phyloP scores from a whole-genome alignment of 257 asterid genomes.

The Henckelia pumila region DNA sequence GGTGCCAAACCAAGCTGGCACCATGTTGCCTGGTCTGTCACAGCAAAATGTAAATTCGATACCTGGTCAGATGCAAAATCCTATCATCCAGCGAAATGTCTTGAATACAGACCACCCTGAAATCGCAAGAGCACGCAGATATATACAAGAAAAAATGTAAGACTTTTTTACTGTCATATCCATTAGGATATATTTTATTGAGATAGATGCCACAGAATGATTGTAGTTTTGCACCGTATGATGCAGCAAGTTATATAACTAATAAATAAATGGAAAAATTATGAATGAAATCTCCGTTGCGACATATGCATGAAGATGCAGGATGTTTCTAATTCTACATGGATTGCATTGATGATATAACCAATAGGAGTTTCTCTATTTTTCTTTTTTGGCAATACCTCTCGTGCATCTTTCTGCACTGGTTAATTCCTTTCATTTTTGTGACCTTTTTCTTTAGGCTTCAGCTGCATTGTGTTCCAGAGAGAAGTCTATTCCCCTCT shows the following conservation, averaged over 20 bases:
- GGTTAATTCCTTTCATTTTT: background rate
- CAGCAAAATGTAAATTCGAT: conserved; percentile 65
- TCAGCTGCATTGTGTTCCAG: background rate
- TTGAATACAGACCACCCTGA: conserved; percentile 50
- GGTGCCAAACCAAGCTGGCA: conserved; percentile 61
- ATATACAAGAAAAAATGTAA: conserved; percentile 67
- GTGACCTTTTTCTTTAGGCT: background rate
- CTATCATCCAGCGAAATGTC: conserved; percentile 43
- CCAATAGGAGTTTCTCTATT: conserved; percentile 6
- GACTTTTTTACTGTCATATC: conserved; percentile 24
- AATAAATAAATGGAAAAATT: background rate
- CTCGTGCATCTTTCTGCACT: background rate
- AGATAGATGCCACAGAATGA: conserved; percentile 14
- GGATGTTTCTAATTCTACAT: background rate
- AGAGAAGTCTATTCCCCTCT: background rate
- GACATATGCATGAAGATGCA: conserved; percentile 5
- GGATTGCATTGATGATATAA: conserved; percentile 3
- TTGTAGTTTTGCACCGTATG: background rate
- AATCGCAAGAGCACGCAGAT: conserved; percentile 45
- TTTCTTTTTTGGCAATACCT: background rate
- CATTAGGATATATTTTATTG: background rate
- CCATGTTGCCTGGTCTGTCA: conserved; percentile 47
- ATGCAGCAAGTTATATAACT: background rate
- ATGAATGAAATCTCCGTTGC: conserved; percentile 5
- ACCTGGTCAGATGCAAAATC: conserved; percentile 72